Conservation (phyloP, 805 yeast species). For the Wickerhamomyces hampshirensis region DNA sequence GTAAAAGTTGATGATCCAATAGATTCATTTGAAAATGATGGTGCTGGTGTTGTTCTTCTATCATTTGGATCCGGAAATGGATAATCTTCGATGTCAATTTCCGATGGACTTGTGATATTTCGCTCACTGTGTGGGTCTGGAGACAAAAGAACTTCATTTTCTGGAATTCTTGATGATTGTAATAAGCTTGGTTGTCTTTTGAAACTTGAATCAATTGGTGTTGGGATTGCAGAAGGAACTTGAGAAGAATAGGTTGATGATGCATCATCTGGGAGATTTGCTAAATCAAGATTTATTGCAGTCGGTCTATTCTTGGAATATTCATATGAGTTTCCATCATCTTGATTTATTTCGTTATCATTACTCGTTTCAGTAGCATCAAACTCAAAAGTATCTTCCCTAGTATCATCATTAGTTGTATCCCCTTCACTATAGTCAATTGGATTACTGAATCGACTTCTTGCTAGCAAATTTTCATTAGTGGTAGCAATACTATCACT, state of each 20-base stretch:
- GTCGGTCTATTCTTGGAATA: not conserved
- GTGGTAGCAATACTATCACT: slow-evolving; percentile 12
- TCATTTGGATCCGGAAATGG: slow-evolving; percentile 23
- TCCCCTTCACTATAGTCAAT: slow-evolving; percentile 5
- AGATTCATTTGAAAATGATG: slow-evolving; percentile 29
- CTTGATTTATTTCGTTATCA: too few species aligned
- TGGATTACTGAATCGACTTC: too few species aligned
- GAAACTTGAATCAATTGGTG: slow-evolving; percentile 14
- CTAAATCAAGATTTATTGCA: not conserved
- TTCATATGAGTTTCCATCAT: too few species aligned
- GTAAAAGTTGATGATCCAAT: slow-evolving; percentile 56
- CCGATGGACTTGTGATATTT: slow-evolving; percentile 5
- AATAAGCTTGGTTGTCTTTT: slow-evolving; percentile 14
- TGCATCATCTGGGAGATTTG: slow-evolving; percentile 12
- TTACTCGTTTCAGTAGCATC: not conserved
- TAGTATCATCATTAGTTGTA: slow-evolving; percentile 1
- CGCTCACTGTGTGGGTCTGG: too few species aligned
- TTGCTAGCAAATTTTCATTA: slow-evolving; percentile 8
- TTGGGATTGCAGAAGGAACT: slow-evolving; percentile 14
- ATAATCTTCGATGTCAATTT: slow-evolving; percentile 7
- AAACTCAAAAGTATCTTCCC: not conserved
- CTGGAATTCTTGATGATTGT: slow-evolving; percentile 14
- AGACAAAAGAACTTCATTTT: slow-evolving; percentile 2
- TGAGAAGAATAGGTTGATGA: slow-evolving; percentile 23
- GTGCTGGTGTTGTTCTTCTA: slow-evolving; percentile 24